These are phyloP conservation scores for Clarireedia homoeocarpa DNA, from an alignment of 2,329 filamentous ascomycete species.

Conservation along the genomic window DNA sequence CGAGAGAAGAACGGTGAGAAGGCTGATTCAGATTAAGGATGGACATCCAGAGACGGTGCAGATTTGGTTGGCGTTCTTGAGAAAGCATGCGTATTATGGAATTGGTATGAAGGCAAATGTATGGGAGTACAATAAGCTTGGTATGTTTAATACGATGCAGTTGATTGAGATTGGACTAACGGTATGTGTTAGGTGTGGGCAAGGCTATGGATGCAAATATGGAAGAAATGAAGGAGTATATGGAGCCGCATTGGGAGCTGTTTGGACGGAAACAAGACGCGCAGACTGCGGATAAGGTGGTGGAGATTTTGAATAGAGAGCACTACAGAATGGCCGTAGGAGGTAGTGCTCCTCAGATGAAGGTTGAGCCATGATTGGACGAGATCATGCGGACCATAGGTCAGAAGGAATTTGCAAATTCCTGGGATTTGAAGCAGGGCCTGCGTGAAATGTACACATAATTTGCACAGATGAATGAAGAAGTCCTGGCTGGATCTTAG, in stretches of 20 bases:
- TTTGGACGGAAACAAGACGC: conserved; percentile 45
- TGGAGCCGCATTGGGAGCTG: conserved; percentile 46
- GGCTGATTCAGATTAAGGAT: conserved; percentile 88
- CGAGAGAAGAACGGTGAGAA: conserved; percentile 77
- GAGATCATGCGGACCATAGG: too few relatives aligned
- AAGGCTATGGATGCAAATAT: conserved; percentile 44
- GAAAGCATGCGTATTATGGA: conserved; percentile 90
- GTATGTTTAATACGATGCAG: conserved; percentile 36
- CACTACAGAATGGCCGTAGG: conserved; percentile 32
- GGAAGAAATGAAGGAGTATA: conserved; percentile 34
- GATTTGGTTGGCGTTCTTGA: conserved; percentile 84
- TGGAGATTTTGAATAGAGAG: conserved; percentile 48
- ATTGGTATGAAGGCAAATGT: conserved; percentile 98
- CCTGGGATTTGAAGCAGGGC: neutral
- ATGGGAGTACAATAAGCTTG: conserved; percentile 74
- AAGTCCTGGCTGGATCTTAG: neutral
- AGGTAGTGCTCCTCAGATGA: conserved; percentile 24
- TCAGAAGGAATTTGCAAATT: neutral
- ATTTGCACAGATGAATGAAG: neutral
- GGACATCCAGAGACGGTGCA: conserved; percentile 84
- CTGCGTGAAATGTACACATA: neutral
- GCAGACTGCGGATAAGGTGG: conserved; percentile 46
- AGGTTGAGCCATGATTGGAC: conserved; percentile 1
- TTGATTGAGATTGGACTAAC: neutral
- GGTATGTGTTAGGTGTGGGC: conserved; percentile 36